Evolutionary conservation across 2,329 filamentous ascomycete species (phyloP).

Genomic region (Ambrosiella cleistominuta): DNA sequence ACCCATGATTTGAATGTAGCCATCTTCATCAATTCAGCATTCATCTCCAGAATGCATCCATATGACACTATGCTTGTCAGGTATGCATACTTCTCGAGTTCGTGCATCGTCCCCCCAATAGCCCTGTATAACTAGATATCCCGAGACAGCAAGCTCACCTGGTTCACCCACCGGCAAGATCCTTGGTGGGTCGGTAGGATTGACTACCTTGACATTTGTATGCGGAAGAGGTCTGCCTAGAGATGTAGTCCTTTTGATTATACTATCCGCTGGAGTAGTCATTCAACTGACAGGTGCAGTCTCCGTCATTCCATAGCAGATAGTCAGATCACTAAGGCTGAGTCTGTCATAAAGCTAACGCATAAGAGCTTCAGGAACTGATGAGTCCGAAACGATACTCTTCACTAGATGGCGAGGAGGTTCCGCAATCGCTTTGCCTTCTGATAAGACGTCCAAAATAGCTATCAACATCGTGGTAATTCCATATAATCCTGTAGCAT

Average conservation of each 20-base stretch:
- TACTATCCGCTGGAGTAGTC: slow-evolving; percentile 61
- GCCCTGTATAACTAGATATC: slow-evolving; percentile 79
- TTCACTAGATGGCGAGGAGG: slow-evolving; percentile 41
- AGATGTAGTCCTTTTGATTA: slow-evolving; percentile 52
- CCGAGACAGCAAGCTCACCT: slow-evolving; percentile 68
- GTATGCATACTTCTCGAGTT: slow-evolving; percentile 46
- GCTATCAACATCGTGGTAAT: slow-evolving; percentile 92
- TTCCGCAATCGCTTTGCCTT: slow-evolving; percentile 17
- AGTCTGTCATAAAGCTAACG: slow-evolving; percentile 51
- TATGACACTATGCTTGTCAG: slow-evolving; percentile 28
- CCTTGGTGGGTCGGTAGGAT: slow-evolving; percentile 38
- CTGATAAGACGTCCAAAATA: slow-evolving; percentile 58
- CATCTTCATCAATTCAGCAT: slow-evolving; percentile 63
- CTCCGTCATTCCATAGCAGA: slow-evolving; percentile 95
- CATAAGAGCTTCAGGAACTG: slow-evolving; percentile 74
- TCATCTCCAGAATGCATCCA: slow-evolving; percentile 96
- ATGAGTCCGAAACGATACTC: slow-evolving; percentile 79
- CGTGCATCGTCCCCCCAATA: slow-evolving; percentile 63
- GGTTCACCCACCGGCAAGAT: slow-evolving; percentile 46
- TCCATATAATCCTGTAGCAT: slow-evolving; percentile 56
- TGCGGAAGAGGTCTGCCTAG: slow-evolving; percentile 77
- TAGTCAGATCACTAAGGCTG: slow-evolving; percentile 68
- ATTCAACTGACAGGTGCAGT: slow-evolving; percentile 64
- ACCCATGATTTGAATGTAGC: slow-evolving; percentile 77
- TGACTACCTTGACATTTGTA: slow-evolving; percentile 59